phyloP scores from a whole-genome alignment of 2,329 filamentous ascomycete species.

The Ramularia endophylla region DNA sequence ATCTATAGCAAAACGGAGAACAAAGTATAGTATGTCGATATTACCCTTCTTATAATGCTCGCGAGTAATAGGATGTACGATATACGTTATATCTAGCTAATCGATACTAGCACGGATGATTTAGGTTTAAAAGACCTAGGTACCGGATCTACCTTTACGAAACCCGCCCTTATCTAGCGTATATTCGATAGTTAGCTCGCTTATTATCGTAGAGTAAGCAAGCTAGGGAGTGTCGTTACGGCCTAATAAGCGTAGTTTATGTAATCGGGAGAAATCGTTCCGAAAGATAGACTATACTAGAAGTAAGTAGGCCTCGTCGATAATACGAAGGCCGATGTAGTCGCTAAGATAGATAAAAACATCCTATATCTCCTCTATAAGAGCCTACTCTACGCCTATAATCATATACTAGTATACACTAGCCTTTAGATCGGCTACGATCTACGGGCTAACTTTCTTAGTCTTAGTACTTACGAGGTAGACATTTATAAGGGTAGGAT shows the following conservation, averaged over 20 bases:
- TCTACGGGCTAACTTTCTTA: background rate
- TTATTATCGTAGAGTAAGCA: too few relatives aligned
- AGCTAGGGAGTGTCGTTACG: too few relatives aligned
- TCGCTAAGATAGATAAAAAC: too few relatives aligned
- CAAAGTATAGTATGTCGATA: background rate
- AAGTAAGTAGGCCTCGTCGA: too few relatives aligned
- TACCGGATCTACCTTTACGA: background rate
- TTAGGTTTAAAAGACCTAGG: background rate
- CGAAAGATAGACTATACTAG: too few relatives aligned
- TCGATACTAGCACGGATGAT: background rate
- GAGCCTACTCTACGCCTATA: background rate
- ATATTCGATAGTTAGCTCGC: too few relatives aligned
- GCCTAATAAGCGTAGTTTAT: too few relatives aligned
- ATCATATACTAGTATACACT: background rate
- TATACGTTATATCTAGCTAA: background rate
- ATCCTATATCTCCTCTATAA: background rate
- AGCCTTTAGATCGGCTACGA: background rate
- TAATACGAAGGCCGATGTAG: too few relatives aligned
- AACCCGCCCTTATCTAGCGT: too few relatives aligned
- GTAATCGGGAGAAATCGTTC: too few relatives aligned
- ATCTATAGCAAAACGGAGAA: background rate
- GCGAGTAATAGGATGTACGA: background rate
- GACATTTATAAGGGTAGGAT: background rate
- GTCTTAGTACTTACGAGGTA: background rate
- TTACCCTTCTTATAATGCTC: background rate